phyloP scores from a whole-genome alignment of 2,329 filamentous ascomycete species.

The Sporothrix protearum region DNA sequence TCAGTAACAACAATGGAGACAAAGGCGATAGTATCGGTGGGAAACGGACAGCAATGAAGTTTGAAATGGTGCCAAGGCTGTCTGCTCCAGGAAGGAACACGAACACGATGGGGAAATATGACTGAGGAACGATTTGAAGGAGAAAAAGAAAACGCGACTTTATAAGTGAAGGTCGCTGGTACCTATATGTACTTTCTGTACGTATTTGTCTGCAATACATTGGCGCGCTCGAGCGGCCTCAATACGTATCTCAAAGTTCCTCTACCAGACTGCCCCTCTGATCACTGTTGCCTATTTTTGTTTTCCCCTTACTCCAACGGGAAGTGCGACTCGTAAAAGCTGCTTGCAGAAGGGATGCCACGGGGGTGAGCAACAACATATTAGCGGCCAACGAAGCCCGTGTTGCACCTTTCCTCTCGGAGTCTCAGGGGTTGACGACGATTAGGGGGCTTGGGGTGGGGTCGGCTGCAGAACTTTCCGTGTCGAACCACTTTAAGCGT shows the following conservation, averaged over 20 bases:
- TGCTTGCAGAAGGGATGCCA: neutral
- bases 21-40: neutral
- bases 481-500: constrained; percentile 20
- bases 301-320: neutral
- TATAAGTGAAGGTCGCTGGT: neutral
- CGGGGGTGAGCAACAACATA: neutral
- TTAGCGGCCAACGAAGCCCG: constrained; percentile 1
- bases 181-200: neutral
- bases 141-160: neutral
- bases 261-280: neutral
- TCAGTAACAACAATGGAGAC: neutral
- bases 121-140: neutral
- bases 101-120: neutral
- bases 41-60: neutral
- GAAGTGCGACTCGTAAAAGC: neutral
- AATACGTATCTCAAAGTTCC: neutral
- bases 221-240: neutral
- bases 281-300: neutral
- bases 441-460: constrained; percentile 1
- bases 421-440: neutral
- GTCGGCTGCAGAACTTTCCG: constrained; percentile 24
- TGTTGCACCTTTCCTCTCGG: neutral
- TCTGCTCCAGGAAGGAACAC: neutral
- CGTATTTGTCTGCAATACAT: neutral
- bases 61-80: neutral